Evolutionary conservation across 1,139 yeast species (phyloP), one percentile per base, ranked within the genome.

Genomic region (Yarrowia galli): DNA sequence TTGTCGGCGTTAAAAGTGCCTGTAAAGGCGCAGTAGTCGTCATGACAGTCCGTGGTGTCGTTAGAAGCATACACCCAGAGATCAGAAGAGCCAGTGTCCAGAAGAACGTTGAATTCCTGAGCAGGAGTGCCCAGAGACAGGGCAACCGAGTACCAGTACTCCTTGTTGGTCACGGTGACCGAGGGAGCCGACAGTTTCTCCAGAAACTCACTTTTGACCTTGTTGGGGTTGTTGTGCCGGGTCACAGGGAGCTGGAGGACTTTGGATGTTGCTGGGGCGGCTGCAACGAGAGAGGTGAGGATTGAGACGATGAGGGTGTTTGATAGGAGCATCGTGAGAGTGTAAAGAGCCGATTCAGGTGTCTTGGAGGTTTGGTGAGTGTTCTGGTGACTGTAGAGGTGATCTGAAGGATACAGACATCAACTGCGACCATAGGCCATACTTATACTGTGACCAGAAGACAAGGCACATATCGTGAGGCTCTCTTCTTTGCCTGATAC

Each of bases 91-190:
- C 85, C 85, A 16, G 85, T 83, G 70, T 83, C 85, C 15, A 83
- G 69, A 65, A 80, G 73, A 3, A 81, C 83, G 65, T 42, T 93
- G 80, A 95, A 95, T 15, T 85, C 77, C 82, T 95, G 99, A 65
- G 91, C 91, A 8, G 99, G 99, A 54, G 97, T 90, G 74, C 99
- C 99, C 69, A 95, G 76, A 70, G 87, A 65, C 1, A 75, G 54
- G 51, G 73, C 71, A 63, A 74, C 70, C 0, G 69, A 87, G 77
- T 74, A 74, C 64, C 64, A 58, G 64, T 58, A 58, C 64, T 58
- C 51, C 51, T 58, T 43, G 64, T 58, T 58, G 51, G 64, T 58
- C 32, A 58, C 42, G 22, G 64, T 43, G 10, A 42, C 64, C 28
- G 40, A 20, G 12, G 64, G 64, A 15, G 49, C 15, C 1, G 32